These are phyloP conservation scores for Albizia julibrissin DNA, from an alignment of 306 rosid genomes.

Conservation along the genomic window DNA sequence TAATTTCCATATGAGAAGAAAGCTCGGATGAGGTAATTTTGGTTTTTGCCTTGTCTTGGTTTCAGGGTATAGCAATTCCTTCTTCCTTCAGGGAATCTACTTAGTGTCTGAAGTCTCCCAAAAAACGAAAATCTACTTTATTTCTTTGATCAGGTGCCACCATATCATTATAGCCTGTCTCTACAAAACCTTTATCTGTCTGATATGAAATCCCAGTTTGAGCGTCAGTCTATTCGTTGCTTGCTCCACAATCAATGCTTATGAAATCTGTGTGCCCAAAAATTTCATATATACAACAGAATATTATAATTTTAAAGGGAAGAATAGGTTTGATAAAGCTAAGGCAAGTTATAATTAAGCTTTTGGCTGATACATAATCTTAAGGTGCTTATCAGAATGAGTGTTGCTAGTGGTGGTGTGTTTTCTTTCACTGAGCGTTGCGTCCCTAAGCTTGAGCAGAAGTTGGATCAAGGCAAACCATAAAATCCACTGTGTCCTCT, in stretches of 20 bases:
- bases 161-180: not conserved
- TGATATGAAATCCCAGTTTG: not conserved
- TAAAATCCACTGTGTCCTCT: not conserved
- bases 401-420: not conserved
- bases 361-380: no score
- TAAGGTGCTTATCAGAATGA: not conserved
- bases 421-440: not conserved
- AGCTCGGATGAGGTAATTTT: conserved; percentile 45
- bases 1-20: conserved; percentile 44
- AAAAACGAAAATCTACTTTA: not conserved
- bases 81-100: conserved; percentile 25
- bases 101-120: not conserved
- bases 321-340: no score
- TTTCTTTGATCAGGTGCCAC: not conserved
- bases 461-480: not conserved
- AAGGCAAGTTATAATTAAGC: no score
- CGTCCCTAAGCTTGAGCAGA: not conserved
- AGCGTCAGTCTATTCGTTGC: not conserved
- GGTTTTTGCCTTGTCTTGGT: conserved; percentile 31
- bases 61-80: conserved; percentile 50
- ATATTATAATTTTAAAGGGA: not conserved
- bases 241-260: conserved; percentile 16
- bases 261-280: not conserved
- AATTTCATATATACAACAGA: not conserved
- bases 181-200: not conserved